These are phyloP conservation scores for Salix brachista DNA, from an alignment of 345 rosid genomes.

Conservation along the genomic window DNA sequence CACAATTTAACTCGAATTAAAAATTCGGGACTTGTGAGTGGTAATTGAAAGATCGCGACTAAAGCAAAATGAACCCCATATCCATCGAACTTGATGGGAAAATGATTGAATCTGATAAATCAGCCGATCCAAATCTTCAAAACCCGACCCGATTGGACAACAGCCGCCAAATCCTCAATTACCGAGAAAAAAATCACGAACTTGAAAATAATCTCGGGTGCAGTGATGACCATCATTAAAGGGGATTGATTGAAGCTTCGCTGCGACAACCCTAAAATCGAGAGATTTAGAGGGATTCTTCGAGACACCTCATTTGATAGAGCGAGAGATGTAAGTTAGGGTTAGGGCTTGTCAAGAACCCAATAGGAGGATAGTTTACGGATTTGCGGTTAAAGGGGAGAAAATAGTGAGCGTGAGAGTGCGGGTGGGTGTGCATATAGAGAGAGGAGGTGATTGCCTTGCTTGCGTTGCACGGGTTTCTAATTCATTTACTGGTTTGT, in stretches of 20 bases:
- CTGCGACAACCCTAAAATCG: background rate
- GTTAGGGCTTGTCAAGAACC: conserved; percentile 8
- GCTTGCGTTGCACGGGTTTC: conserved; percentile 1
- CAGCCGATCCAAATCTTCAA: conserved; percentile 10
- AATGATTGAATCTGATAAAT: background rate
- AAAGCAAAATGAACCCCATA: background rate
- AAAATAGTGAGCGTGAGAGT: background rate
- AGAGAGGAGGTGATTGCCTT: background rate
- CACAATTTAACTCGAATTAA: background rate
- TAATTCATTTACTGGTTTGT: background rate
- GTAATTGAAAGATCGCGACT: conserved; percentile 4
- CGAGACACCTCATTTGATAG: background rate
- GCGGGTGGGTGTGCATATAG: background rate
- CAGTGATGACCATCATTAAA: background rate
- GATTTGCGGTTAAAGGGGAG: background rate
- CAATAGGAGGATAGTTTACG: background rate
- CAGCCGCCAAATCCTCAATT: background rate
- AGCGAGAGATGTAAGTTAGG: background rate
- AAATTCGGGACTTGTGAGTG: background rate
- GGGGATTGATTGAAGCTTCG: background rate
- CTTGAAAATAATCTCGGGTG: background rate
- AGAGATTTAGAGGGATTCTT: background rate
- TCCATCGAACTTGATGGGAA: background rate
- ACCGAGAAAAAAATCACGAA: background rate
- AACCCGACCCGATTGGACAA: background rate